Conservation (phyloP, 2,329 filamentous ascomycete species). For the Aspergillus chevalieri region DNA sequence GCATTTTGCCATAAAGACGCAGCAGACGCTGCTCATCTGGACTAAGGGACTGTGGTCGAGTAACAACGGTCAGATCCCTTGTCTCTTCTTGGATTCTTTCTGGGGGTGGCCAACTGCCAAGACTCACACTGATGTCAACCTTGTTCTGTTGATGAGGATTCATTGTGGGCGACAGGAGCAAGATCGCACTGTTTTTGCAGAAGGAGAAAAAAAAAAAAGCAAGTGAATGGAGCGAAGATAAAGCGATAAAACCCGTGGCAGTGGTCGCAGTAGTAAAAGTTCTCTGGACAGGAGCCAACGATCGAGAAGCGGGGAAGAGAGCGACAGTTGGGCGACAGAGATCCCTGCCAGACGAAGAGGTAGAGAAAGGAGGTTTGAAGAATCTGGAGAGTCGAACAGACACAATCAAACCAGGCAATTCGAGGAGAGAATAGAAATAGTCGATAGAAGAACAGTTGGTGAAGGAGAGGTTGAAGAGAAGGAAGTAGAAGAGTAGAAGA, state of each 20-base stretch:
- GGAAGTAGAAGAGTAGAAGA: too few relatives aligned
- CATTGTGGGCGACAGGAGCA: constrained; percentile 49
- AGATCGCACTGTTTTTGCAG: constrained; percentile 1
- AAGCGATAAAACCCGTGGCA: constrained; percentile 3
- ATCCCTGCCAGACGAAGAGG: neutral
- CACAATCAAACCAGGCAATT: neutral
- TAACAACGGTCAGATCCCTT: constrained; percentile 6
- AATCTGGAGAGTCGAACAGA: neutral
- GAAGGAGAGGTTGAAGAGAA: neutral
- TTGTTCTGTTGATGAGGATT: constrained; percentile 99
- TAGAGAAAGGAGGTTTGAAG: neutral
- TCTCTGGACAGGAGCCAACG: too few relatives aligned
- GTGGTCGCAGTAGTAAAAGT: neutral
- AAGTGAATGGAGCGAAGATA: constrained; percentile 2
- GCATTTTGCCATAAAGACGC: constrained; percentile 95
- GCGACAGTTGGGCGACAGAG: neutral
- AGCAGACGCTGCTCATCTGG: constrained; percentile 95
- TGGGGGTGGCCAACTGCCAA: neutral
- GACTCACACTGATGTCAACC: constrained; percentile 84
- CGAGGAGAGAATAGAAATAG: neutral
- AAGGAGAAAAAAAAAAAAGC: too few relatives aligned
- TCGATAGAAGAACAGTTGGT: neutral
- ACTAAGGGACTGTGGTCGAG: constrained; percentile 64
- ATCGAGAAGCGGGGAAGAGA: neutral
- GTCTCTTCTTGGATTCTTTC: neutral